These are phyloP conservation scores for Lactarius tabidus DNA, from an alignment of 768 basidiomycete genomes.

Conservation along the genomic window DNA sequence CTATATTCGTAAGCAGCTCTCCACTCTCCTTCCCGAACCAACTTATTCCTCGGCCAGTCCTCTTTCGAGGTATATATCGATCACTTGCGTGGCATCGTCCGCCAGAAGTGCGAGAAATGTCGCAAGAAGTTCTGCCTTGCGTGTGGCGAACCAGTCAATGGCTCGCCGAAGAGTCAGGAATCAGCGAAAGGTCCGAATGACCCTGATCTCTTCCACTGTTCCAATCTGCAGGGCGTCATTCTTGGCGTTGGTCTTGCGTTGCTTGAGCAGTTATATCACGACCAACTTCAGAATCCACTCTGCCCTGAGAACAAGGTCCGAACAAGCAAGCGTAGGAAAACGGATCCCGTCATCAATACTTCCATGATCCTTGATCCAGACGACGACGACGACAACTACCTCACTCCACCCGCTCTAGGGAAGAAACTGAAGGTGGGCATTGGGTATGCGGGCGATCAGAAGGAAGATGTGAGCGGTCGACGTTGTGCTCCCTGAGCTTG, in stretches of 20 bases:
- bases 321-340: constrained; percentile 38
- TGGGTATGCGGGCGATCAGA: constrained; percentile 80
- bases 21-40: constrained; percentile 21
- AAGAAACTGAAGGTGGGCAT: constrained; percentile 75
- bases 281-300: constrained; percentile 42
- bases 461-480: constrained; percentile 71
- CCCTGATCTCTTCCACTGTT: constrained; percentile 78
- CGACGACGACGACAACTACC: constrained; percentile 53
- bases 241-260: constrained; percentile 87
- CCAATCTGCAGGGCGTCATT: constrained; percentile 84
- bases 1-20: constrained; percentile 62
- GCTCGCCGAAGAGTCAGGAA: constrained; percentile 27
- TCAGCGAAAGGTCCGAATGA: constrained; percentile 39
- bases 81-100: constrained; percentile 55
- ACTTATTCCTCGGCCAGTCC: constrained; percentile 42
- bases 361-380: constrained; percentile 37
- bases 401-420: constrained; percentile 40
- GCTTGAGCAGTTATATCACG: constrained; percentile 69
- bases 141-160: constrained; percentile 42
- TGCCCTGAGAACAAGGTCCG: constrained; percentile 27
- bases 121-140: constrained; percentile 40
- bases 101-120: constrained; percentile 48
- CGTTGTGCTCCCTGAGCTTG: constrained; percentile 1
- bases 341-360: constrained; percentile 35
- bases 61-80: constrained; percentile 68